phyloP scores from a whole-genome alignment of 805 yeast genomes.

The Hanseniaspora osmophila region DNA sequence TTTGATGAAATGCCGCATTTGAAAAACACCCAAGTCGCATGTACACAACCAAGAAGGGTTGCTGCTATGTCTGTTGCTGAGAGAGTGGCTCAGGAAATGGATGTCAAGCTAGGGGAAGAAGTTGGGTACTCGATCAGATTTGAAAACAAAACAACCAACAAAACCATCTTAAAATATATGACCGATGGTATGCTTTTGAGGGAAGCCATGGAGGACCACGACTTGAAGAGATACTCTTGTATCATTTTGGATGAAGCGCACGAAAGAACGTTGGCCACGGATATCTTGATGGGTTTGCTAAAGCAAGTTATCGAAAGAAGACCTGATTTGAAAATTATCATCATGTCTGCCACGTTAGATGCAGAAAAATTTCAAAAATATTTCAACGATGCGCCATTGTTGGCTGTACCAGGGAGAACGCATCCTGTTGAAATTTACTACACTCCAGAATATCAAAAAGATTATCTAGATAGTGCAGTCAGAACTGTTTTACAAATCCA shows the following conservation, averaged over 20 bases:
- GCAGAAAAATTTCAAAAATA: slow-evolving; percentile 89
- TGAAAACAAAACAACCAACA: slow-evolving; percentile 71
- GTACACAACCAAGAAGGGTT: slow-evolving; percentile 94
- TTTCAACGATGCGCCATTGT: slow-evolving; percentile 80
- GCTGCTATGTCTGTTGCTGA: slow-evolving; percentile 98
- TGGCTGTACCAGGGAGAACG: slow-evolving; percentile 96
- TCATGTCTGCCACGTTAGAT: slow-evolving; percentile 96
- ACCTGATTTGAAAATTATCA: slow-evolving; percentile 77
- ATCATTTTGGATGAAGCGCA: slow-evolving; percentile 95
- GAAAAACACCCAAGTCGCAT: slow-evolving; percentile 73
- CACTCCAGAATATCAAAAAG: slow-evolving; percentile 93
- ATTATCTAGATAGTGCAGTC: slow-evolving; percentile 86
- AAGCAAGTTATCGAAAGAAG: slow-evolving; percentile 71
- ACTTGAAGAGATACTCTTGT: slow-evolving; percentile 66
- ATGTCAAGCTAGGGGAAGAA: slow-evolving; percentile 79
- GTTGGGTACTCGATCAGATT: slow-evolving; percentile 93
- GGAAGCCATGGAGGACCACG: slow-evolving; percentile 95
- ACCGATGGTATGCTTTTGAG: slow-evolving; percentile 96
- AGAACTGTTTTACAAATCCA: slow-evolving; percentile 92
- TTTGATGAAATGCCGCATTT: slow-evolving; percentile 89
- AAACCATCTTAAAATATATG: slow-evolving; percentile 85
- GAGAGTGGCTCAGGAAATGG: slow-evolving; percentile 96
- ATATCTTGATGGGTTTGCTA: slow-evolving; percentile 86
- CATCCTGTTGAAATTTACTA: slow-evolving; percentile 94
- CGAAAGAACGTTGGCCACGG: slow-evolving; percentile 93